Evolutionary conservation across 257 asterid genomes (phyloP).

Genomic region (Fraxinus pennsylvanica): DNA sequence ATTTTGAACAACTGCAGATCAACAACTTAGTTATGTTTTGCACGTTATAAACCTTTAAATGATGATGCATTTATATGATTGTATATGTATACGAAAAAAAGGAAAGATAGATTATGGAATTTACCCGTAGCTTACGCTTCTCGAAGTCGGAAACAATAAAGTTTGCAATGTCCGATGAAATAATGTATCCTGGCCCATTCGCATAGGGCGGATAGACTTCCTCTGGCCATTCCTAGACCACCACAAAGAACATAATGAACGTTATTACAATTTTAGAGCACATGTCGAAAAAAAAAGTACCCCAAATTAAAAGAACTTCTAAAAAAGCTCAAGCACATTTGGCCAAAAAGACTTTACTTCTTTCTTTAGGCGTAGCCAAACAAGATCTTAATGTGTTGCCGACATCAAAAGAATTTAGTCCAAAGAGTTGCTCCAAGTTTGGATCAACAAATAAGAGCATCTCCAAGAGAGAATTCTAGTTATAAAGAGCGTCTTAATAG

Average conservation of each 20-base stretch:
- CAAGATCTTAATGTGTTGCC: background rate
- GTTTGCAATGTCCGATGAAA: constrained; percentile 81
- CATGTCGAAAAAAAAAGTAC: background rate
- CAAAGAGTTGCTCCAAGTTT: no score
- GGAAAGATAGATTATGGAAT: background rate
- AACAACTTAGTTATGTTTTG: background rate
- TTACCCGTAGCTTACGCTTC: constrained; percentile 64
- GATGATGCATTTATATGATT: background rate
- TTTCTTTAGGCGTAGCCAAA: background rate
- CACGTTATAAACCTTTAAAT: background rate
- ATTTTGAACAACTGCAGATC: constrained; percentile 76
- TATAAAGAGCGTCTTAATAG: no score
- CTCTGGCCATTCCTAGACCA: constrained; percentile 96
- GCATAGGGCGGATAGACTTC: constrained; percentile 93
- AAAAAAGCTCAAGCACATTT: background rate
- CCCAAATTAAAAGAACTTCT: background rate
- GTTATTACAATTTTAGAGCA: background rate
- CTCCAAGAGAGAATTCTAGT: no score
- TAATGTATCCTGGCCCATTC: constrained; percentile 92
- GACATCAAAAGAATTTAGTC: background rate
- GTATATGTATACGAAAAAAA: background rate
- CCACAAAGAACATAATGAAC: background rate
- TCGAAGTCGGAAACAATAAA: constrained; percentile 62
- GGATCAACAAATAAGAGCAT: no score
- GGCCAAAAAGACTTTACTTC: background rate